A percentile compares a stretch with the other conserved stretches of the same genome.
These are phyloP conservation scores for Rhizopus delemar DNA, from an alignment of 371 early-diverging fungal genomes.

Conservation along the genomic window DNA sequence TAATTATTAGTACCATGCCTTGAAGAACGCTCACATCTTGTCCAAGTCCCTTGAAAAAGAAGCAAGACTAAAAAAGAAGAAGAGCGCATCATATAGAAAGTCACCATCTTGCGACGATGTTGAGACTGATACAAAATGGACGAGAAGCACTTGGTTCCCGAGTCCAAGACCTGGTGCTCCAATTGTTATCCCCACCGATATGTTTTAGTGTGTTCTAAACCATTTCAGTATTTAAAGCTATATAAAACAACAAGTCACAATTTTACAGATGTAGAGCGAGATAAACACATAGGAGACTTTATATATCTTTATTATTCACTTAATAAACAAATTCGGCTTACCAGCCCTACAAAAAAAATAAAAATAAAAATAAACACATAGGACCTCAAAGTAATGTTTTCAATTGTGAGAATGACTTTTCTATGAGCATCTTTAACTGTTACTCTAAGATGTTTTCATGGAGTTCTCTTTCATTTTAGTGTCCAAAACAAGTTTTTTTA, in stretches of 20 bases:
- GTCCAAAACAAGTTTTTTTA: conserved; percentile 1
- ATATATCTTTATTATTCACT: too few species aligned
- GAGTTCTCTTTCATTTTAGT: conserved; percentile 1
- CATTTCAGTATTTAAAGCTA: conserved; percentile 1
- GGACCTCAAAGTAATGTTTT: conserved; percentile 3
- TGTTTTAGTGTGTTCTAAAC: conserved; percentile 3
- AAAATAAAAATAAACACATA: neutral
- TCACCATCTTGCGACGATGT: conserved; percentile 3
- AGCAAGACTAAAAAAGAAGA: conserved; percentile 3
- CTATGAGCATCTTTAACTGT: conserved; percentile 6
- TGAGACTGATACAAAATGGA: neutral
- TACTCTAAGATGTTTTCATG: conserved; percentile 6
- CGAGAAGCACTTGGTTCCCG: conserved; percentile 11
- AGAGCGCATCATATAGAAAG: neutral
- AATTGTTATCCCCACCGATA: conserved; percentile 7
- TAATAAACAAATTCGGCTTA: too few species aligned
- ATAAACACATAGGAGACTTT: conserved; percentile 5
- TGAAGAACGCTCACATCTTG: conserved; percentile 8
- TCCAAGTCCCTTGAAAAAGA: conserved; percentile 5
- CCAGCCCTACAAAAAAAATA: too few species aligned
- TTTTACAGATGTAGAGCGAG: neutral
- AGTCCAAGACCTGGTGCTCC: neutral
- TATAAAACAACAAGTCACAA: neutral
- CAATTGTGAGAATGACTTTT: conserved; percentile 1
- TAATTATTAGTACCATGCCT: conserved; percentile 3